Conservation (phyloP, 2,329 filamentous ascomycete species). For the Calcarisporium arbuscula region DNA sequence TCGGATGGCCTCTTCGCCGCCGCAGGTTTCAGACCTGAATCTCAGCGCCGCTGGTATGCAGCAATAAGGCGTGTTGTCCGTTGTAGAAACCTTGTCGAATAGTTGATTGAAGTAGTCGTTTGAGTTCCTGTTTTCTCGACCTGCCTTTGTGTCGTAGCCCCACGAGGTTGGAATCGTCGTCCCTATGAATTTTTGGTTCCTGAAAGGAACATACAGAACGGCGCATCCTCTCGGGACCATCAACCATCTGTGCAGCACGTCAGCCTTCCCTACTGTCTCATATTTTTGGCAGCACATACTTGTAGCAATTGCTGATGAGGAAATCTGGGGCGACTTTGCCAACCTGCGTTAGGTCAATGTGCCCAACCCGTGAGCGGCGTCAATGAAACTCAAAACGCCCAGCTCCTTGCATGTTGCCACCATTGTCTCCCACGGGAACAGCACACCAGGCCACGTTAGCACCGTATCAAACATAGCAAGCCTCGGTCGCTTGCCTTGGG, state of each 20-base stretch:
- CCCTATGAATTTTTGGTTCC: slow-evolving; percentile 70
- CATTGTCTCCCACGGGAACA: slow-evolving; percentile 71
- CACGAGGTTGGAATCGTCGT: slow-evolving; percentile 75
- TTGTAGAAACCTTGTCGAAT: slow-evolving; percentile 66
- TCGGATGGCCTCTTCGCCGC: slow-evolving; percentile 66
- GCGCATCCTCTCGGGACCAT: slow-evolving; percentile 74
- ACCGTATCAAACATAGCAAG: too few species aligned
- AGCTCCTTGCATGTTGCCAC: slow-evolving; percentile 57
- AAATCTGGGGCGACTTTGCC: slow-evolving; percentile 89
- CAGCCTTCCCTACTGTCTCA: too few species aligned
- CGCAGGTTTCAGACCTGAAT: slow-evolving; percentile 63
- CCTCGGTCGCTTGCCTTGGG: slow-evolving; percentile 54
- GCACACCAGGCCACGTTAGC: slow-evolving; percentile 69
- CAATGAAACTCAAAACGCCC: slow-evolving; percentile 67
- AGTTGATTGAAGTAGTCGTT: slow-evolving; percentile 45
- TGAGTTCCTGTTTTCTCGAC: slow-evolving; percentile 25
- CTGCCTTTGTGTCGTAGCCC: slow-evolving; percentile 54
- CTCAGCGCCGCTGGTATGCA: slow-evolving; percentile 65
- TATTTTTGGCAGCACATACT: too few species aligned
- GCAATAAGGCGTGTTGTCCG: slow-evolving; percentile 65
- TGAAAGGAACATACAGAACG: slow-evolving; percentile 68
- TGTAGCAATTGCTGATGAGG: slow-evolving; percentile 76
- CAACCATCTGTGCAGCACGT: slow-evolving; percentile 97
- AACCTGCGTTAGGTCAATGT: slow-evolving; percentile 58
- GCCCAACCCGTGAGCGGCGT: slow-evolving; percentile 81